phyloP scores from a whole-genome alignment of 1,139 yeast genomes.

The Hyphopichia pseudoburtonii region DNA sequence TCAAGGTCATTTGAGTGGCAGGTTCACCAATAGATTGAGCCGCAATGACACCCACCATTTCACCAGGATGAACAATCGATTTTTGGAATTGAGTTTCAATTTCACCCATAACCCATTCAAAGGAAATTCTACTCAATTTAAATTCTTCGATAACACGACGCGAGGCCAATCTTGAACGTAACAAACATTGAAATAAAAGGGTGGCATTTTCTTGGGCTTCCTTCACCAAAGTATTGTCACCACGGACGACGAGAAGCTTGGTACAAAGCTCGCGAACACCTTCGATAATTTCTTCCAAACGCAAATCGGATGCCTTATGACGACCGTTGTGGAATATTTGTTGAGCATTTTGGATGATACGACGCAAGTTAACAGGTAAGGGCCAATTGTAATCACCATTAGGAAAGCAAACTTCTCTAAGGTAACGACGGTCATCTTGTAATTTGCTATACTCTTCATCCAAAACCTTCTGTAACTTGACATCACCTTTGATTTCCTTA shows the following conservation, averaged over 20 bases:
- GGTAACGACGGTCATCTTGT: conserved; percentile 68
- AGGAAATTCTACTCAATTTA: conserved; percentile 79
- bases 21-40: conserved; percentile 99
- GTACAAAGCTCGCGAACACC: conserved; percentile 72
- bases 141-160: conserved; percentile 92
- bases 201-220: conserved; percentile 97
- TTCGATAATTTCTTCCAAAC: conserved; percentile 72
- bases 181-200: conserved; percentile 81
- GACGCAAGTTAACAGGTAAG: conserved; percentile 93
- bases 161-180: conserved; percentile 87
- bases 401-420: conserved; percentile 79
- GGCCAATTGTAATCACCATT: conserved; percentile 98
- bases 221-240: conserved; percentile 65
- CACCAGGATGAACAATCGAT: conserved; percentile 97
- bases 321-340: conserved; percentile 95
- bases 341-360: conserved; percentile 95
- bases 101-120: conserved; percentile 95
- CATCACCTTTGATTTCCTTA: conserved; percentile 86
- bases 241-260: conserved; percentile 77
- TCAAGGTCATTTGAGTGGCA: conserved; percentile 98
- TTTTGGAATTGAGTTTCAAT: conserved; percentile 90
- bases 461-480: conserved; percentile 72
- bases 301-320: conserved; percentile 85
- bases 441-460: conserved; percentile 86
- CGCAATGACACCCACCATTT: conserved; percentile 99